Conservation (phyloP, 192 early-diverging fungal species). For the Backusella parvicylindrica region DNA sequence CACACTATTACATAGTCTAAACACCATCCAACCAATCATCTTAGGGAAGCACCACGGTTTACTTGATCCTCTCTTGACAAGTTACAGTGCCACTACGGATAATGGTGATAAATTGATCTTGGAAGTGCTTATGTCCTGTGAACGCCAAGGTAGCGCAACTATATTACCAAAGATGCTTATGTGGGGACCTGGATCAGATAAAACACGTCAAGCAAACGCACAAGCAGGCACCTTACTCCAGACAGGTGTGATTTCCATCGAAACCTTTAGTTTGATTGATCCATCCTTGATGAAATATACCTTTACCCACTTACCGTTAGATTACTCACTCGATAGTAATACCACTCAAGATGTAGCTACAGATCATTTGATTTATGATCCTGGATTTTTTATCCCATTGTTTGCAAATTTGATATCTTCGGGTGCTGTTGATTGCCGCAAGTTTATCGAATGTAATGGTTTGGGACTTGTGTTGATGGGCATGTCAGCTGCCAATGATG, state of each 20-base stretch:
- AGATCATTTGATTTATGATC: constrained; percentile 48
- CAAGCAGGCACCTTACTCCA: constrained; percentile 30
- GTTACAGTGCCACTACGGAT: constrained; percentile 57
- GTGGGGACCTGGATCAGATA: constrained; percentile 55
- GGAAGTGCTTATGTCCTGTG: constrained; percentile 53
- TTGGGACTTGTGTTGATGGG: constrained; percentile 66
- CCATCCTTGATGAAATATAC: constrained; percentile 60
- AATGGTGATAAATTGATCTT: constrained; percentile 55
- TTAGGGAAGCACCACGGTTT: constrained; percentile 46
- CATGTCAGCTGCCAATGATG: constrained; percentile 50
- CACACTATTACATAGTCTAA: constrained; percentile 47
- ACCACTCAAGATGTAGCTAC: background rate
- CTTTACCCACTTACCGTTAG: constrained; percentile 49
- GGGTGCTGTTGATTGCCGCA: constrained; percentile 54
- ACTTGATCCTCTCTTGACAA: constrained; percentile 42
- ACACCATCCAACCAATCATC: constrained; percentile 44
- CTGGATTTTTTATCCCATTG: constrained; percentile 68
- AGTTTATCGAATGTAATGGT: constrained; percentile 64
- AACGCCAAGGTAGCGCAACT: constrained; percentile 51
- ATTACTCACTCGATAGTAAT: constrained; percentile 25
- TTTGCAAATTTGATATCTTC: constrained; percentile 51
- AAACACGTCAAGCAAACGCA: constrained; percentile 34
- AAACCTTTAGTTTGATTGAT: constrained; percentile 61
- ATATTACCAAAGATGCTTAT: constrained; percentile 53
- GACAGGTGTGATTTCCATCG: constrained; percentile 43